These are phyloP conservation scores for Epichloe coenophiala DNA, from an alignment of 2,329 filamentous ascomycete species.

Conservation along the genomic window DNA sequence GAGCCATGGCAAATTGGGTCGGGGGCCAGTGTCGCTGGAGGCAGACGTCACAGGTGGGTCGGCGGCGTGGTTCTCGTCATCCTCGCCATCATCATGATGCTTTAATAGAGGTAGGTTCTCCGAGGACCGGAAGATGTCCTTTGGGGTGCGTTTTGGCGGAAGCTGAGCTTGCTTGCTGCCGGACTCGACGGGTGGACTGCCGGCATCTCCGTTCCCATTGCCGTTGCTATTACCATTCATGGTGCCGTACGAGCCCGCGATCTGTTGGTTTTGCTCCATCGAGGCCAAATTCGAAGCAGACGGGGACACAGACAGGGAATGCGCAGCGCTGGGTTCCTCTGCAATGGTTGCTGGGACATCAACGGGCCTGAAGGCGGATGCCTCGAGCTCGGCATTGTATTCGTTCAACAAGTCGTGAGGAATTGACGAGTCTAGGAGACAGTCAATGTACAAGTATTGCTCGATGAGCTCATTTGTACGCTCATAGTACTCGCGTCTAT, in stretches of 20 bases:
- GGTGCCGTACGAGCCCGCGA: conserved; percentile 16
- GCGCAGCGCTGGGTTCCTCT: conserved; percentile 44
- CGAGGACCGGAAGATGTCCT: conserved; percentile 68
- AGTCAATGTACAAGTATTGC: conserved; percentile 88
- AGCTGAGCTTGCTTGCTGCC: conserved; percentile 6
- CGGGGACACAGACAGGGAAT: conserved; percentile 6
- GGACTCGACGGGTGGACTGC: conserved; percentile 14
- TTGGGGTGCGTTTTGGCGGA: conserved; percentile 66
- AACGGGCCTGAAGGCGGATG: conserved; percentile 37
- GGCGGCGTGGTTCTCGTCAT: conserved; percentile 22
- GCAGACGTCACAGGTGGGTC: conserved; percentile 8
- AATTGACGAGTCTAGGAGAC: conserved; percentile 79
- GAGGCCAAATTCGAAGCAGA: conserved; percentile 7
- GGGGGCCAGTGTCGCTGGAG: conserved; percentile 21
- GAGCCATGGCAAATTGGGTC: conserved; percentile 52
- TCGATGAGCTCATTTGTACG: conserved; percentile 79
- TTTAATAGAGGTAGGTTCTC: conserved; percentile 54
- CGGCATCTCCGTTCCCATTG: conserved; percentile 13
- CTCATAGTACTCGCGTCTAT: conserved; percentile 67
- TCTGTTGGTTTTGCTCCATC: not conserved
- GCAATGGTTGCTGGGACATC: conserved; percentile 61
- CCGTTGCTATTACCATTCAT: conserved; percentile 14
- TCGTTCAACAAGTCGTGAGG: conserved; percentile 86
- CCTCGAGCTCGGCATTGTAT: conserved; percentile 52
- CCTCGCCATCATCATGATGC: conserved; percentile 23